Conservation (phyloP, 768 basidiomycete species). For the Rhizopogon vesiculosus region DNA sequence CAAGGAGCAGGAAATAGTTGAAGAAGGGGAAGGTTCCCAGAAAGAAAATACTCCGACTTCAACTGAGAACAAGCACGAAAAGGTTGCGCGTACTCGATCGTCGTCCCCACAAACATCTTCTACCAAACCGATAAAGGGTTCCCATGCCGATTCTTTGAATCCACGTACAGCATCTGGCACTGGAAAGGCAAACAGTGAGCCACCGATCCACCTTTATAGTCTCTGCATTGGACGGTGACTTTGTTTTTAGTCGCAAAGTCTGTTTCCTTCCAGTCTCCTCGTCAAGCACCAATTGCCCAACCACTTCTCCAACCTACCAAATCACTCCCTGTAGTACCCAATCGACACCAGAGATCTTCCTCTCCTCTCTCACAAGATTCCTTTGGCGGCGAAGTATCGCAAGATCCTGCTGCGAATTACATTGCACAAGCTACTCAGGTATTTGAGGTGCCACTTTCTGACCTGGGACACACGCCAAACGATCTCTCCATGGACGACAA, state of each 20-base stretch:
- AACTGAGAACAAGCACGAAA: slow-evolving; percentile 14
- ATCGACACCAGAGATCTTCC: slow-evolving; percentile 27
- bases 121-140: slow-evolving; percentile 20
- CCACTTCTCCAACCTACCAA: slow-evolving; percentile 14
- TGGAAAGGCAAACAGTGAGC: slow-evolving; percentile 28
- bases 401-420: slow-evolving; percentile 42
- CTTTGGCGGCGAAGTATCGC: slow-evolving; percentile 48
- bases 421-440: slow-evolving; percentile 40
- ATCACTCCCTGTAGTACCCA: slow-evolving; percentile 18
- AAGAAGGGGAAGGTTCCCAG: slow-evolving; percentile 45
- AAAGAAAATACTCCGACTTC: slow-evolving; percentile 42
- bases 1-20: slow-evolving; percentile 18
- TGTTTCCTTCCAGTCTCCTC: slow-evolving; percentile 30
- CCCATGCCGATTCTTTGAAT: slow-evolving; percentile 21
- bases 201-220: slow-evolving; percentile 14
- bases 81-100: slow-evolving; percentile 6
- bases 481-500: slow-evolving; percentile 10
- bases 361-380: slow-evolving; percentile 54
- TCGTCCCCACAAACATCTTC: slow-evolving; percentile 21
- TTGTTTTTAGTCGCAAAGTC: slow-evolving; percentile 24
- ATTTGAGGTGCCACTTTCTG: slow-evolving; percentile 55
- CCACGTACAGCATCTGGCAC: slow-evolving; percentile 22
- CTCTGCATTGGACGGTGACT: slow-evolving; percentile 18
- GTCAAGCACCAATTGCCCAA: slow-evolving; percentile 8
- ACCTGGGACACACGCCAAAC: slow-evolving; percentile 37